Base-by-base conservation (phyloP, 202 grass and related monocot genomes). In the Carex sylvatica region DNA sequence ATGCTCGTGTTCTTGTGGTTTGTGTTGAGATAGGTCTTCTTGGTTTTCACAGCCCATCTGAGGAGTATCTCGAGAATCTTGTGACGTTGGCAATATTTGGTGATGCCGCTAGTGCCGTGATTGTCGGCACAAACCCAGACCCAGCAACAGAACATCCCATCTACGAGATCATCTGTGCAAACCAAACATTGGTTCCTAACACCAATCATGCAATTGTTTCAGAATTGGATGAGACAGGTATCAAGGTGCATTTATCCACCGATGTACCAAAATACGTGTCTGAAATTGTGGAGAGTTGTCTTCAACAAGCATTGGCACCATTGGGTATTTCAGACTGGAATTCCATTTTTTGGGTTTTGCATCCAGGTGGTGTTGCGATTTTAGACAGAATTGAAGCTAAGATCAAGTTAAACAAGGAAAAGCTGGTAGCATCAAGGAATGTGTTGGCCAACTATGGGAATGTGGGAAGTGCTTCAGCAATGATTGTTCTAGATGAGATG, bases 181-280 rank as follows among this genome's bases (percentile, higher is more conserved):
- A 35, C 1, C 92, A 94, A 85, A 89, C 82, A 2, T 85, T 94
- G 28, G 65, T 94, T 0, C 92, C 89, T 2, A 87, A 94, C 87
- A 87, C 87, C 0, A 86, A 87, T 65, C 84, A 87, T 30, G 89
- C 92, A 78, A 94, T 94, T 1, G 87, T 89, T 14, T 88, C 88
- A 0, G 88, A 91, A 35, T 74, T 94, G 22, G 55, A 86, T 0
- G 92, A 94, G 85, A 84, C 81, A 0, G 92, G 92, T 0, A 79
- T 94, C 6, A 94, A 87, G 0, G 91, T 94, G 61, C 89, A 91
- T 61, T 66, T 94, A 5, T 87, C 91, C 55, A 88, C 83, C 66
- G 89, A 94, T 70, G 87, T 94, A 11, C 92, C 92, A 0, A 84
- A 84, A 36, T 42, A 91, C 4, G 91, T 87, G 40, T 87, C 92